Evolutionary conservation across 768 basidiomycete genomes (phyloP), one percentile per base, ranked within the genome.

Genomic region (Postia placenta): DNA sequence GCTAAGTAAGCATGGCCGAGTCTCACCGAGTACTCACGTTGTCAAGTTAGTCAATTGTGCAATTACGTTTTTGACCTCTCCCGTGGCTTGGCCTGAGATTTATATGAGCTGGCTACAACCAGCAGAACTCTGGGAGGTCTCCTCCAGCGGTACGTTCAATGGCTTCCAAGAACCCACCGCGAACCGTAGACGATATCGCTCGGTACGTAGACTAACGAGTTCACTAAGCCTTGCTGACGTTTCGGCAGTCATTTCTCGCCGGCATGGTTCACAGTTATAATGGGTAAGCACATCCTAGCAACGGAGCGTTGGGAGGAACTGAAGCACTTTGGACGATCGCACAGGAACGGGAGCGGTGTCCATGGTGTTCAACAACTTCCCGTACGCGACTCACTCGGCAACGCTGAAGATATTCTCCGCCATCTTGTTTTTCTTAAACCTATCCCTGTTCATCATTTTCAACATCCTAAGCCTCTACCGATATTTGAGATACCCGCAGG

Each of bases 191-290:
- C 9, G 30, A 33, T 33, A 33, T 33, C 30, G 30, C 15, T 33
- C 30, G 15, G 30, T 33, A 33, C 30, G 30, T 33, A 15, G 30
- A 7, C 15, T 33, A 7, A 33, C 7, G 15, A 33, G 30, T 33
- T 7, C 15, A 33, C 7, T 33, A 33, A n/a, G n/a, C n/a, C n/a
- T 33, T 7, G 15, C 15, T 33, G 30, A 33, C 30, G 30, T 33
- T 7, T 33, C 30, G 30, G 20, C 49, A 75, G 73, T 27, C 68
- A 75, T 50, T 74, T 75, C 51, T 73, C 73, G 5, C 73, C 72
- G 36, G 67, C 70, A 51, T 75, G 74, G 74, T 65, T 74, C 53
- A 68, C 74, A 9, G 69, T 74, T 14, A 64, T 70, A 24, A 75
- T 75, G 74, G 74, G 74, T 47, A 33, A 33, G 30, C 30, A 33